Percentiles rank a stretch among this genome's conserved stretches.
These are phyloP conservation scores for Arthrocladium fulminans DNA, from an alignment of 2,329 filamentous ascomycete genomes.

Conservation along the genomic window DNA sequence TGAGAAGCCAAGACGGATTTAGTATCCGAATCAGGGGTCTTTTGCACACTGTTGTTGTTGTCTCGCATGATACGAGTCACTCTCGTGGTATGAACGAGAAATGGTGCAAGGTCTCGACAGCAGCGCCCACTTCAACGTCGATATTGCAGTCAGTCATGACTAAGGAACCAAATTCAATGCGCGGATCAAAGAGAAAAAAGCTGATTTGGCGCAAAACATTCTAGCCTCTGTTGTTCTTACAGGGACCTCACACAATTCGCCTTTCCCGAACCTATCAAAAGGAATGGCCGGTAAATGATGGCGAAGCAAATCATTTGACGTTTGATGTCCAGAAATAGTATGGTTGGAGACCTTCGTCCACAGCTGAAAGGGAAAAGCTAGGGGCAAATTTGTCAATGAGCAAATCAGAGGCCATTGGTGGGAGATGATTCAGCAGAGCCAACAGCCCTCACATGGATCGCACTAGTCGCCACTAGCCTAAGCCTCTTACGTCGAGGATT, in stretches of 20 bases:
- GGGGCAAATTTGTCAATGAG: not conserved
- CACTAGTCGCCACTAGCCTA: not conserved
- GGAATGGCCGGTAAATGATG: not conserved
- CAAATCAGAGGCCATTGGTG: not conserved
- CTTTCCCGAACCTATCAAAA: not conserved
- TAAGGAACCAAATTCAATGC: not conserved
- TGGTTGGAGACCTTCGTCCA: not conserved
- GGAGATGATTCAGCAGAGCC: slow-evolving; percentile 6
- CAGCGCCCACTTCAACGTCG: not conserved
- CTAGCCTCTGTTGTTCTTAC: not conserved
- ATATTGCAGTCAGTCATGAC: not conserved
- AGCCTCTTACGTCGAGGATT: not conserved
- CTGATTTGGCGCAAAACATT: not conserved
- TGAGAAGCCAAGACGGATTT: not conserved
- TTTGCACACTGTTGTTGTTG: too few relatives aligned
- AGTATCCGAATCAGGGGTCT: too few relatives aligned
- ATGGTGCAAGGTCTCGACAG: too few relatives aligned
- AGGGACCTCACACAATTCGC: not conserved
- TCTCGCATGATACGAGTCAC: too few relatives aligned
- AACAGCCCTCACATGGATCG: not conserved
- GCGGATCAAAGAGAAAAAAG: too few relatives aligned
- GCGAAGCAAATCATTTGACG: not conserved
- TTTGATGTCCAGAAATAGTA: not conserved
- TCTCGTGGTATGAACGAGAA: too few relatives aligned
- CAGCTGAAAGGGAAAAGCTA: not conserved